Base-by-base conservation (phyloP, 1,284 basidiomycete species). In the Trichosporon ovoides region DNA sequence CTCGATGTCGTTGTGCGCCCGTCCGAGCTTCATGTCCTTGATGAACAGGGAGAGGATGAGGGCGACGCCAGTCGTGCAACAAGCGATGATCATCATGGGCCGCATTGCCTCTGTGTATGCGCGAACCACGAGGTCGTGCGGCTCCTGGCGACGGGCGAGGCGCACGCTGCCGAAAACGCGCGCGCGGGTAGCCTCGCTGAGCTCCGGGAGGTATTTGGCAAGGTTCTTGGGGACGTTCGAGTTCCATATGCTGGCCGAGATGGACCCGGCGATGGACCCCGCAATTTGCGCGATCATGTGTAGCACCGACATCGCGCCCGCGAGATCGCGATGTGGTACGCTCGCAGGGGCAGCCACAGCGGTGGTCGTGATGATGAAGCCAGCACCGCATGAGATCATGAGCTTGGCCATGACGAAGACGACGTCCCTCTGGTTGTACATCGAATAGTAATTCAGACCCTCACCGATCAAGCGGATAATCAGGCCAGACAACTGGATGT, bases 281-380 rank as follows among this genome's bases (percentile, higher is more conserved):
- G 77, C 78, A 18, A 79, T 66, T n/a, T 66, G 67, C 0, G 76
- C 73, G 70, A 76, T 78, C 40, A 79, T 65, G 35, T 68, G 66
- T 11, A 79, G 68, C 22, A 76, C 66, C 6, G 77, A 68, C 54
- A 74, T 74, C 36, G 76, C 71, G 11, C 72, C 63, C 6, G 77
- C 76, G 40, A 79, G 66, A 61, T 78, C 77, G 46, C 65, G 66
- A 63, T 78, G 77, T 9, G 76, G 71, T 6, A 75, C 76, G 7
- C 70, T 72, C 1, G 70, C 77, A 48, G 78, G 77, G 2, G 72
- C 66, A 1, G 72, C 75, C 10, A 76, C 70, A 20, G 75, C 69
- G 3, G 75, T 73, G 12, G 73, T 71, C 31, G 75, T 73, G 51
- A 78, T 76, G 33, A 61, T 61, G 33, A 64, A 71, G 38, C 66